Conservation (phyloP, 192 early-diverging fungal species). For the Linnemannia exigua region DNA sequence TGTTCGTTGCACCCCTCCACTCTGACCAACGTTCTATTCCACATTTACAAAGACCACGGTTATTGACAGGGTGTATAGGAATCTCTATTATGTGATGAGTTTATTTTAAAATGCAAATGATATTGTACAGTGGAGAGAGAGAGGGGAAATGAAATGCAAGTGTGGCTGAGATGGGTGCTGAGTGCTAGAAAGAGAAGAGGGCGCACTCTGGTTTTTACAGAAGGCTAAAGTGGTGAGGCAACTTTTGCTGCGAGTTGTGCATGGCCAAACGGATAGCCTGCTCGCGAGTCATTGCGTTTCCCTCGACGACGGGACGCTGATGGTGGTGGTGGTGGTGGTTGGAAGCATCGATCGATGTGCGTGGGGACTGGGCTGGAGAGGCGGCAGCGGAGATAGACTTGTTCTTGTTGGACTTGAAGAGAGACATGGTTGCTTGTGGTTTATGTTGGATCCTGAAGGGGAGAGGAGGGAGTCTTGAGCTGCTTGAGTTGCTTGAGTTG, state of each 20-base stretch:
- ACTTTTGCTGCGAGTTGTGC: background rate
- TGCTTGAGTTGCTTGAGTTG: background rate
- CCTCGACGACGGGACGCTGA: background rate
- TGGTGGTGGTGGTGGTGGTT: too few relatives aligned
- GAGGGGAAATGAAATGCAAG: too few relatives aligned
- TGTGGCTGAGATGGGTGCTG: too few relatives aligned
- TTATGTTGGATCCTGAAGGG: background rate
- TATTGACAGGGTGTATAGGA: too few relatives aligned
- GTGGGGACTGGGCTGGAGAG: background rate
- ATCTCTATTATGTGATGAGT: too few relatives aligned
- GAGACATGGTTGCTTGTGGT: background rate
- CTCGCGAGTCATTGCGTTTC: background rate
- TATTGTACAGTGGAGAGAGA: too few relatives aligned
- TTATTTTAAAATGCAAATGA: too few relatives aligned
- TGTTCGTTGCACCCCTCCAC: too few relatives aligned
- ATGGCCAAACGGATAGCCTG: background rate
- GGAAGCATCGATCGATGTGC: background rate
- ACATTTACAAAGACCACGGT: too few relatives aligned
- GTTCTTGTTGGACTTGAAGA: conserved; percentile 1
- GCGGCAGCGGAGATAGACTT: background rate
- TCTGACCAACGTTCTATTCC: too few relatives aligned
- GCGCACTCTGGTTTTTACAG: background rate
- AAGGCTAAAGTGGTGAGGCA: conserved; percentile 4
- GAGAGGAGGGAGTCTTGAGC: background rate
- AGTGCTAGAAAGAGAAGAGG: too few relatives aligned